Conservation (phyloP, 306 rosid genomes). For the Citrullus mucosospermus region DNA sequence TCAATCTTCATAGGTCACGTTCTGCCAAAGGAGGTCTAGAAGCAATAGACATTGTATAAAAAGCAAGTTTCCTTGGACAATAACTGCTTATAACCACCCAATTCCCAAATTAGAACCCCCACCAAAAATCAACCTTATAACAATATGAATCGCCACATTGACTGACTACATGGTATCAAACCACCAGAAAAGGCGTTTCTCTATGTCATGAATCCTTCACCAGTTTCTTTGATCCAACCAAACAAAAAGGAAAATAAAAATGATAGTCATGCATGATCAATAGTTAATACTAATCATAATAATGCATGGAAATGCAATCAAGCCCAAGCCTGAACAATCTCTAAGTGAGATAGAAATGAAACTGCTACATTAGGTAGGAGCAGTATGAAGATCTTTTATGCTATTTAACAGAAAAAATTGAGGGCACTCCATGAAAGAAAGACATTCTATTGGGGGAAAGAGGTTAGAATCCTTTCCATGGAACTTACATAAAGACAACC, state of each 20-base stretch:
- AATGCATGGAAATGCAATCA: not conserved
- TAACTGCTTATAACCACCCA: not conserved
- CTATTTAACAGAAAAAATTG: not conserved
- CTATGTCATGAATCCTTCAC: not conserved
- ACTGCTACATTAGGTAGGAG: not conserved
- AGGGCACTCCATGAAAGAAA: not conserved
- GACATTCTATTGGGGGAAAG: not conserved
- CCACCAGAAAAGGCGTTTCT: not conserved
- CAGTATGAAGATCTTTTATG: not conserved
- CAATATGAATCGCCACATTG: not conserved
- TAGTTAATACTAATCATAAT: not conserved
- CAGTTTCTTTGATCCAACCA: not conserved
- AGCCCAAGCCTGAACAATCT: not conserved
- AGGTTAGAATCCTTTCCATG: not conserved
- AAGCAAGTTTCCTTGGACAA: not conserved
- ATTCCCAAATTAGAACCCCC: not conserved
- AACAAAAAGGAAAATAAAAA: not conserved
- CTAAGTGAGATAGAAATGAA: not conserved
- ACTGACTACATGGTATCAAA: not conserved
- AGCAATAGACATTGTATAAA: not conserved
- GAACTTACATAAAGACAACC: slow-evolving; percentile 87
- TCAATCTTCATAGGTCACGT: not conserved
- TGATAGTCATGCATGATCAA: not conserved
- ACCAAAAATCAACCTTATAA: not conserved
- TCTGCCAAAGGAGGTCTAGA: not conserved